Evolutionary conservation across 176 grass and related monocot genomes (phyloP).

Genomic region (Pontederia crassipes): DNA sequence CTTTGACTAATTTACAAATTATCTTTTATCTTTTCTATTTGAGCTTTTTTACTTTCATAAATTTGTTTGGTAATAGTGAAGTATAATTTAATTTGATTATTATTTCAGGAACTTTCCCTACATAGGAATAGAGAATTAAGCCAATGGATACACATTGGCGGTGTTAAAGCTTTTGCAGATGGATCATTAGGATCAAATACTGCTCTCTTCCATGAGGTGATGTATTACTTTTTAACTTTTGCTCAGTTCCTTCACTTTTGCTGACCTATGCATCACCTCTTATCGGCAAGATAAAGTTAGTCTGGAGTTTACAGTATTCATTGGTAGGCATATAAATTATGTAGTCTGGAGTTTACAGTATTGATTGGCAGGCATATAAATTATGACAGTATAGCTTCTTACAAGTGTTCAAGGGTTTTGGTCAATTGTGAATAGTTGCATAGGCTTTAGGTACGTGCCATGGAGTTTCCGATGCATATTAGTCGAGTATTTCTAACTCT

Average conservation of each 20-base stretch:
- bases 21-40: conserved; percentile 1
- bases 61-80: neutral
- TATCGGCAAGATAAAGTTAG: no score
- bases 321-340: neutral
- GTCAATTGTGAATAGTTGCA: no score
- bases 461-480: no score
- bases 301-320: no score
- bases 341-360: no score
- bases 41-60: neutral
- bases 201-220: conserved; percentile 77
- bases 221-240: neutral
- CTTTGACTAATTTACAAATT: no score
- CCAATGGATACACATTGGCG: conserved; percentile 85
- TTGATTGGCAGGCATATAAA: no score
- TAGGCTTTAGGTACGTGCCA: no score
- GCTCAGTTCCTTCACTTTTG: neutral
- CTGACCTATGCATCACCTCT: no score
- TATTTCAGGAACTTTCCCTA: conserved; percentile 53
- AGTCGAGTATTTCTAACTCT: no score
- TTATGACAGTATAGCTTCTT: no score
- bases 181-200: conserved; percentile 84
- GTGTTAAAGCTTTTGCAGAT: conserved; percentile 95
- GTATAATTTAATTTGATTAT: conserved; percentile 12
- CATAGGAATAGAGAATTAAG: conserved; percentile 54
- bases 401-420: no score